Base-by-base conservation (phyloP, 495 filamentous ascomycete genomes). In the Tricharina praecox region DNA sequence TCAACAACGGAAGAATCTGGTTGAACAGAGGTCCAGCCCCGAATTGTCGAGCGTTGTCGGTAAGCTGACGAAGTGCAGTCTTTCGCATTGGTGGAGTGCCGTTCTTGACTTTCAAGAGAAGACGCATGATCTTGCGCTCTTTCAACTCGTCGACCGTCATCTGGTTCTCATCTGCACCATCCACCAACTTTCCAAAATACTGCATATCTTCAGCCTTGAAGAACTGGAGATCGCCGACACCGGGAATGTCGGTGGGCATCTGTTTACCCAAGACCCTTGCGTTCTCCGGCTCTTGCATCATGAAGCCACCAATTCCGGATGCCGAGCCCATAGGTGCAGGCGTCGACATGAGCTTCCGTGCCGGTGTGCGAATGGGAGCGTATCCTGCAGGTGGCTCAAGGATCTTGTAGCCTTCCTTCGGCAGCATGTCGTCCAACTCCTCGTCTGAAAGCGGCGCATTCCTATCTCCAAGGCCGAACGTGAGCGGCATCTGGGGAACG, bases 121-220 rank as follows among this genome's bases (percentile, higher is more conserved):
- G 71, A 44, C 92, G 70, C 88, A 96, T 95, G 60, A 99, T 99
- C 66, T 99, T 99, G 36, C 92, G 73, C 66, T 99, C 87, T 62
- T 95, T 96, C 50, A 99, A 67, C 59, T 96, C 90, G 21, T 99
- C 92, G 10, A 96, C 85, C 33, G 75, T 82, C 68, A 99, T 77
- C 28, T 76, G 70, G 53, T 85, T 86, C 61, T 99, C 92, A 58
- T 99, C 85, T n/a, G 78, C 77, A 13, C 82, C 85, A 61, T 96
- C 92, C 36, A 92, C 85, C 18, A 99, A 72, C 69, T 96, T 99
- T 45, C 90, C 88, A 56, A 99, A 99, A 67, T 99, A 99, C 23
- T 81, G 77, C 92, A 95, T 96, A 68, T 99, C 92, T 66, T 95
- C 90, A 8, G 85, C 76, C 66, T 99, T 99, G 74, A 96, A 96